Evolutionary conservation across 1,284 basidiomycete genomes (phyloP), one percentile per base, ranked within the genome.

Genomic region (Pyrrhoderma lamaoense): DNA sequence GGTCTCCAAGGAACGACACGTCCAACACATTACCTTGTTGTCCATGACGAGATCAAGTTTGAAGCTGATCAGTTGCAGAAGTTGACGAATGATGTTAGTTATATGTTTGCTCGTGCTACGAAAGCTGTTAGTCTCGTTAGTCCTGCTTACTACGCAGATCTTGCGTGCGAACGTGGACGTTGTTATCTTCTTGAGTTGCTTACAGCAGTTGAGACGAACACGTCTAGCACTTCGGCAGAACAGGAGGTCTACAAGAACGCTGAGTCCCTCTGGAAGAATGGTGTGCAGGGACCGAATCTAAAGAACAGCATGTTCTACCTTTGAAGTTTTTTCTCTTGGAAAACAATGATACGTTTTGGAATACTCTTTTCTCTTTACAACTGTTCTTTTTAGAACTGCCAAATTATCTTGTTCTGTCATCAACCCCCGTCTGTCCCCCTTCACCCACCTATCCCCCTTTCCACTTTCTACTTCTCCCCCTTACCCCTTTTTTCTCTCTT

Each of bases 111-210:
- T 14, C 80, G 87, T 11, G 86, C 86, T 19, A 89, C 87, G 11
- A 87, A 87, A 64, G 85, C 84, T 0, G 85, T 89, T 48, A 84
- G 82, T 59, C 71, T 89, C 16, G 82, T 78, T n/a, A 81, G 84
- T 0, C 85, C 86, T 0, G 85, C 84, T 0, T 87, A 86, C 60
- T 87, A 86, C 61, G 82, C 83, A 7, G 72, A 89, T 61, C 67
- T 89, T 39, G 84, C 83, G 2, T 89, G 85, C 58, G 85, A 89
- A 64, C 74, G 86, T 2, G 86, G 86, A 1, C 70, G 87, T 18
- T 87, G 83, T 64, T 89, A 88, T 60, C 61, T 89, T 38, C 75
- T 83, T 63, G 73, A 76, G 50, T 67, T 88, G 16, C 66, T 89
- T 38, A 74, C 77, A 44, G 85, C 85, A 16, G 59, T 75, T 5